Percentiles rank a stretch among this genome's conserved stretches.
phyloP scores from a whole-genome alignment of 306 rosid genomes.

The Oxytropis ochrocephala region DNA sequence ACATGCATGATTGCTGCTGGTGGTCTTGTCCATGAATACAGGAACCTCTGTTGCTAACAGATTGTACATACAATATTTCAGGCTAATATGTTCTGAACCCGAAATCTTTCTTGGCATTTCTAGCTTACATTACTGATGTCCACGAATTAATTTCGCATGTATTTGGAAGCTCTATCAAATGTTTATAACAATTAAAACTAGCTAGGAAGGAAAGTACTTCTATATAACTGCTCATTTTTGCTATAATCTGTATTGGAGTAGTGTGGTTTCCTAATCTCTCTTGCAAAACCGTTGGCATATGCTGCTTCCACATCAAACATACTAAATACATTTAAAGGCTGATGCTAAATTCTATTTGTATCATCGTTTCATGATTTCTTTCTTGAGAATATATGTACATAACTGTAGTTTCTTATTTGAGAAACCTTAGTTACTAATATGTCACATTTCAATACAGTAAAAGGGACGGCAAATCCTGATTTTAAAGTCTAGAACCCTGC shows the following conservation, averaged over 20 bases:
- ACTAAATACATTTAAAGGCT: neutral
- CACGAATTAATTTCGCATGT: neutral
- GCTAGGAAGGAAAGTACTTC: conserved; percentile 15
- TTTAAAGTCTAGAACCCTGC: neutral
- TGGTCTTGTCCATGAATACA: neutral
- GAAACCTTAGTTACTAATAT: neutral
- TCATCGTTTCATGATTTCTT: neutral
- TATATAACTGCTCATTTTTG: conserved; percentile 15
- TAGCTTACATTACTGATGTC: neutral
- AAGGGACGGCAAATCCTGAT: neutral
- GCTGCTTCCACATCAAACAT: neutral
- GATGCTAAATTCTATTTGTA: neutral
- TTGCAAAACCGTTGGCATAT: conserved; percentile 3
- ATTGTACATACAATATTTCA: conserved; percentile 46
- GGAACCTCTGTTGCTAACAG: conserved; percentile 13
- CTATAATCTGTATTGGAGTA: conserved; percentile 1
- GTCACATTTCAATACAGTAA: neutral
- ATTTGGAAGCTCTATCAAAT: conserved; percentile 15
- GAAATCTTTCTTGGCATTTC: conserved; percentile 9
- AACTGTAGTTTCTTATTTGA: too few relatives aligned
- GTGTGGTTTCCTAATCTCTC: neutral
- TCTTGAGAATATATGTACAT: neutral
- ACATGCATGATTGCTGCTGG: conserved; percentile 18
- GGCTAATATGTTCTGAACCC: conserved; percentile 26
- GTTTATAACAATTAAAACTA: conserved; percentile 25